phyloP scores from a whole-genome alignment of 345 rosid genomes.

The Euphorbia pulcherrima region DNA sequence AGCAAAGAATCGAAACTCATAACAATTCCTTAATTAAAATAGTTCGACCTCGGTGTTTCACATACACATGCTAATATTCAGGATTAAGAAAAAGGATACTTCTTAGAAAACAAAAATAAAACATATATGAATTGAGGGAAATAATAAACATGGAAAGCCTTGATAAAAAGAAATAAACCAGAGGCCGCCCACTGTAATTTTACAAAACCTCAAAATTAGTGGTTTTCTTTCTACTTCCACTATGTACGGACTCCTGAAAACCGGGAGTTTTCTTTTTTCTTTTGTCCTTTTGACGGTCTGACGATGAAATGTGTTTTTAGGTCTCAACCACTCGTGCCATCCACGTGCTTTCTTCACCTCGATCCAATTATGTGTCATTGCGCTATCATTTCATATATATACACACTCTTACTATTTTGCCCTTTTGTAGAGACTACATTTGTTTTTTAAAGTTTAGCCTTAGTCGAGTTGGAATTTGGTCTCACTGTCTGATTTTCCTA shows the following conservation, averaged over 20 bases:
- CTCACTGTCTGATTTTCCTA: no score
- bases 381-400: conserved; percentile 1
- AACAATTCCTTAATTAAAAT: no score
- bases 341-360: conserved; percentile 19
- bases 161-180: conserved; percentile 7
- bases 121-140: no score
- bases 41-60: no score
- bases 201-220: neutral
- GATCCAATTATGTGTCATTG: conserved; percentile 7
- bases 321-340: conserved; percentile 18
- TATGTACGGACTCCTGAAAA: conserved; percentile 32
- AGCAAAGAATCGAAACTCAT: no score
- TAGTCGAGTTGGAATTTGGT: no score
- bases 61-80: no score
- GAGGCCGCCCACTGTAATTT: conserved; percentile 11
- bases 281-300: neutral
- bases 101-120: no score
- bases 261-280: conserved; percentile 7
- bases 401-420: neutral
- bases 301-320: neutral
- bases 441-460: no score
- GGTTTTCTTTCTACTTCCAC: neutral
- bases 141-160: neutral
- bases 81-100: no score
- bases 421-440: no score